Base-by-base conservation (phyloP, 371 early-diverging fungal species). In the Lichtheimia ramosa region DNA sequence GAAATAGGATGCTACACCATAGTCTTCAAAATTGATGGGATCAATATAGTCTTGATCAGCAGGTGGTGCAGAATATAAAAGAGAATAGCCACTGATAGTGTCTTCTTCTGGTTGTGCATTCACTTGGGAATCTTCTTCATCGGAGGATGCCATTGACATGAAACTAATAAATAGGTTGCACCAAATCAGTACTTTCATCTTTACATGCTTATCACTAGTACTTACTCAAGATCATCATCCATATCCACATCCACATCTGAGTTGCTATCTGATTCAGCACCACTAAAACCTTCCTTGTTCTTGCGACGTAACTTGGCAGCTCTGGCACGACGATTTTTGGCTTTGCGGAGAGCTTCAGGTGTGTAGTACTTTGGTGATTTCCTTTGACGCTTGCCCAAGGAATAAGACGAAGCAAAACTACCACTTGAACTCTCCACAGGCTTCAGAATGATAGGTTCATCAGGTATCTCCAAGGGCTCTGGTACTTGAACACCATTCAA, bases 1-100 rank as follows among this genome's bases (percentile, higher is more conserved):
- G 63, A 87, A 87, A 53, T 77, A 68, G 12, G 73, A 61, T 12
- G 81, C 81, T 20, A 74, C 67, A 8, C 74, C 73, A 50, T 81
- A 81, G 25, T 71, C 71, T 12, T 51, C 68, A 55, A 76, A 69
- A 54, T 77, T 66, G 46, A 74, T 71, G 0, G 64, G 51, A 43
- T 77, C 75, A 50, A 77, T 70, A 28, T 77, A 77, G 21, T 66
- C 66, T 51, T 66, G 56, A 24, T 77, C 72, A 8, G 70, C 68
- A 10, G 76, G 73, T 34, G 71, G 62, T 50, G 70, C 57, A 13
- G 74, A 50, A 63, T 72, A 76, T 14, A 76, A 42, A 41, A 79
- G 58, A 1, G 76, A 76, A 59, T 76, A 76, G 18, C 67, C 53
- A 48, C 59, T 64, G 46, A 79, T 76, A 2, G 80, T 79, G 34